Conservation (phyloP, 202 grass and related monocot species). For the Miscanthus sacchariflorus region DNA sequence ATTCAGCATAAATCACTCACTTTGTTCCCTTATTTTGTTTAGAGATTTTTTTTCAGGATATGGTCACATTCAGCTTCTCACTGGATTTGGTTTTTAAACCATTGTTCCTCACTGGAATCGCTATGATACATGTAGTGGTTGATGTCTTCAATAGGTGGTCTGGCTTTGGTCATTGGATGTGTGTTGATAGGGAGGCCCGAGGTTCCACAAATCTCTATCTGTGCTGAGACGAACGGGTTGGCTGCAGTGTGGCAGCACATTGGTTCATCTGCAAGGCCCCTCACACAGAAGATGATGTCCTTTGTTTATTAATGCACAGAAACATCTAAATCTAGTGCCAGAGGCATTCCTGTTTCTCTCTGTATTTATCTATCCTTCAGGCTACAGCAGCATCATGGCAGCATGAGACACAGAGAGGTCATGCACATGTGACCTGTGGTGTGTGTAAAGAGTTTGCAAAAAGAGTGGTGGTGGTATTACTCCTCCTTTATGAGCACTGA, state of each 20-base stretch:
- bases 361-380: neutral
- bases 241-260: slow-evolving; percentile 11
- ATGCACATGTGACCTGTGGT: slow-evolving; percentile 61
- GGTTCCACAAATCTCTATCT: neutral
- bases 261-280: slow-evolving; percentile 7
- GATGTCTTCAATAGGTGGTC: neutral
- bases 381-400: neutral
- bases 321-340: slow-evolving; percentile 62
- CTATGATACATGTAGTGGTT: neutral
- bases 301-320: slow-evolving; percentile 42
- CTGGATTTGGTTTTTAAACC: neutral
- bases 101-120: neutral
- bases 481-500: slow-evolving; percentile 56
- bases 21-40: neutral
- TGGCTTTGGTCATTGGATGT: neutral
- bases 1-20: neutral
- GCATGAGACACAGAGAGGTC: slow-evolving; percentile 10
- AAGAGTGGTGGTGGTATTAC: slow-evolving; percentile 48
- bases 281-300: slow-evolving; percentile 28
- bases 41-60: neutral
- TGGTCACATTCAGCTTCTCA: neutral
- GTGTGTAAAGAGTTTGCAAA: slow-evolving; percentile 45
- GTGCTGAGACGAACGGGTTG: slow-evolving; percentile 33
- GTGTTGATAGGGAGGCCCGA: neutral
- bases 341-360: slow-evolving; percentile 27